Evolutionary conservation across 106 monocot genomes (phyloP).

Genomic region (Alisma plantagoaquatica): DNA sequence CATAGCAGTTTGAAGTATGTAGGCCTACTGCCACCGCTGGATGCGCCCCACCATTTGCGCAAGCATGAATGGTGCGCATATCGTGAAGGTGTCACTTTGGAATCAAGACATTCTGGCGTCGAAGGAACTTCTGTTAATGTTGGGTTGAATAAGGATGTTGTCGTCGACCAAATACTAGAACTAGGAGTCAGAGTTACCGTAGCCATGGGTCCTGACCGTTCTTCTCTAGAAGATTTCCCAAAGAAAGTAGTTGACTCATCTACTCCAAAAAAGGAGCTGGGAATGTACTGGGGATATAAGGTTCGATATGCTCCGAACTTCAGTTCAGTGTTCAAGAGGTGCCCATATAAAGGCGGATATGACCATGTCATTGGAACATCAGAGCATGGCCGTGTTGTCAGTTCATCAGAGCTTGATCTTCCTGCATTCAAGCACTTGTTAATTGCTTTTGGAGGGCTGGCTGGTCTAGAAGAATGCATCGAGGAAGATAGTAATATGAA

Average conservation of each 20-base stretch:
- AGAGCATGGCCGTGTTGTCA: conserved; percentile 71
- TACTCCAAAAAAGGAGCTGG: conserved; percentile 64
- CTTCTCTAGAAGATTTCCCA: conserved; percentile 31
- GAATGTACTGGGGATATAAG: conserved; percentile 84
- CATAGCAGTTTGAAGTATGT: conserved; percentile 71
- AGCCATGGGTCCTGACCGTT: conserved; percentile 73
- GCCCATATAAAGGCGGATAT: conserved; percentile 72
- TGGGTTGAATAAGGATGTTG: conserved; percentile 85
- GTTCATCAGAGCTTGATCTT: conserved; percentile 70
- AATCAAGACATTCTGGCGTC: conserved; percentile 26
- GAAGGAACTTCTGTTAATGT: conserved; percentile 80
- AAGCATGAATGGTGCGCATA: conserved; percentile 92
- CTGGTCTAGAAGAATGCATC: conserved; percentile 84
- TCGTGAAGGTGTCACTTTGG: conserved; percentile 95
- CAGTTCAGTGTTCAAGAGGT: conserved; percentile 44
- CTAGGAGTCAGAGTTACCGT: conserved; percentile 74
- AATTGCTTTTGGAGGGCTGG: conserved; percentile 93
- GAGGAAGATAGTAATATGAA: conserved; percentile 81
- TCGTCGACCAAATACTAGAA: conserved; percentile 71
- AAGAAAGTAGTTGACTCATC: conserved; percentile 47
- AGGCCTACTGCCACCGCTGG: conserved; percentile 92
- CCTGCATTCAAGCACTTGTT: conserved; percentile 74
- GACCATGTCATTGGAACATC: conserved; percentile 94
- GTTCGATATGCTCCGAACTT: conserved; percentile 82
- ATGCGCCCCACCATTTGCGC: conserved; percentile 98